A percentile compares a stretch with the other conserved stretches of the same genome.
Conservation (phyloP, 805 yeast species). For the Kazachstania psychrophila region DNA sequence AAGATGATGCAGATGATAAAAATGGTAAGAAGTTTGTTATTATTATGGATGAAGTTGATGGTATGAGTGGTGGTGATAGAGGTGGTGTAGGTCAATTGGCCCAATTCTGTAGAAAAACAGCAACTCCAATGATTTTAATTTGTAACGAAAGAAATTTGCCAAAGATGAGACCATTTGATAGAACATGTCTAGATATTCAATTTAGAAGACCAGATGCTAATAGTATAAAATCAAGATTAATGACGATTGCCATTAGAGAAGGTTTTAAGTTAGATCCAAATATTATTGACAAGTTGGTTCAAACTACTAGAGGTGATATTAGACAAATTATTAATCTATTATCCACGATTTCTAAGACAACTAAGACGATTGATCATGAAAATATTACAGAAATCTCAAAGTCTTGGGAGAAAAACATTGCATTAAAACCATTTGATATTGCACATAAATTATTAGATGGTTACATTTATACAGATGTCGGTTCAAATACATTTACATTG, state of each 20-base stretch:
- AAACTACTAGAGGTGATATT: constrained; percentile 81
- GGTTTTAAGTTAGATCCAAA: constrained; percentile 69
- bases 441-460: constrained; percentile 58
- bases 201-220: constrained; percentile 83
- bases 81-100: constrained; percentile 97
- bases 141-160: constrained; percentile 90
- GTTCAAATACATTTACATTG: constrained; percentile 43
- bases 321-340: constrained; percentile 87
- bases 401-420: constrained; percentile 84
- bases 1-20: constrained; percentile 17
- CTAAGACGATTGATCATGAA: constrained; percentile 45
- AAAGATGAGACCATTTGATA: constrained; percentile 92
- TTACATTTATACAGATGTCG: constrained; percentile 40
- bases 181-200: constrained; percentile 65
- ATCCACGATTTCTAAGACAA: constrained; percentile 74
- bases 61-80: constrained; percentile 97
- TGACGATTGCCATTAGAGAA: constrained; percentile 87
- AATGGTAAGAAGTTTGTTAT: constrained; percentile 60
- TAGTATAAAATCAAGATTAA: constrained; percentile 71
- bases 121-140: constrained; percentile 83
- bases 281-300: constrained; percentile 73
- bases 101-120: constrained; percentile 71
- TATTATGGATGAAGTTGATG: constrained; percentile 98
- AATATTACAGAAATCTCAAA: constrained; percentile 53
- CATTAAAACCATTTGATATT: constrained; percentile 87